phyloP scores from a whole-genome alignment of 177 flowering plant species.

The Vitis hybrid region DNA sequence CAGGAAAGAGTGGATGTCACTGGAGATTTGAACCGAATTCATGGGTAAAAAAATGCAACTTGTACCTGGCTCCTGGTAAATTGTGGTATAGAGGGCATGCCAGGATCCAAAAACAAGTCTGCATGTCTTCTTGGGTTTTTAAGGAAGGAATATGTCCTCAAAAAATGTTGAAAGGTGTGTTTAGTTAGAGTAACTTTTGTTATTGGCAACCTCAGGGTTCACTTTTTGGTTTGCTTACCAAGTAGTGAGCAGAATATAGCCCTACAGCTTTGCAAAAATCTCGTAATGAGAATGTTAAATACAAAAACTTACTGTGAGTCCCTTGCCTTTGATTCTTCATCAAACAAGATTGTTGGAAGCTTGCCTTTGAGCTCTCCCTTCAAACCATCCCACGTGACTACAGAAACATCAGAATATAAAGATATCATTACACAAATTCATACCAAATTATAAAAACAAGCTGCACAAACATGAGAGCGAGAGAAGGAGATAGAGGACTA shows the following conservation, averaged over 20 bases:
- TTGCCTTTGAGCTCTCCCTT: conserved; percentile 49
- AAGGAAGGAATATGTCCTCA: too few species aligned
- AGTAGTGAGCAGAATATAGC: too few species aligned
- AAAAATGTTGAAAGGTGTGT: too few species aligned
- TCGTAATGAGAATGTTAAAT: background rate
- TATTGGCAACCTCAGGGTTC: too few species aligned
- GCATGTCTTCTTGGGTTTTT: too few species aligned
- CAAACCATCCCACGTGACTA: conserved; percentile 43
- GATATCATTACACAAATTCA: background rate
- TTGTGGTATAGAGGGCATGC: too few species aligned
- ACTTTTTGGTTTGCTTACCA: too few species aligned
- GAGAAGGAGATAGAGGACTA: conserved; percentile 12
- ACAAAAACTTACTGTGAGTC: conserved; percentile 56
- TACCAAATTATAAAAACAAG: background rate
- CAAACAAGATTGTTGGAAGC: conserved; percentile 56
- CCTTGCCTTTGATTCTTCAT: conserved; percentile 49
- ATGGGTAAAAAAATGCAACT: background rate
- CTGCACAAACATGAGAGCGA: background rate
- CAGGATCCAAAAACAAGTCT: too few species aligned
- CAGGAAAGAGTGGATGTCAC: conserved; percentile 8
- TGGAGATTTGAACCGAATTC: conserved; percentile 1
- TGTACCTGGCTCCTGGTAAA: background rate
- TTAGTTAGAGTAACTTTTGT: too few species aligned
- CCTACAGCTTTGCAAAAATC: background rate
- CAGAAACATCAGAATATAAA: background rate